These are phyloP conservation scores for Sugiyamaella chiloensis DNA, from an alignment of 805 yeast species.

Conservation along the genomic window DNA sequence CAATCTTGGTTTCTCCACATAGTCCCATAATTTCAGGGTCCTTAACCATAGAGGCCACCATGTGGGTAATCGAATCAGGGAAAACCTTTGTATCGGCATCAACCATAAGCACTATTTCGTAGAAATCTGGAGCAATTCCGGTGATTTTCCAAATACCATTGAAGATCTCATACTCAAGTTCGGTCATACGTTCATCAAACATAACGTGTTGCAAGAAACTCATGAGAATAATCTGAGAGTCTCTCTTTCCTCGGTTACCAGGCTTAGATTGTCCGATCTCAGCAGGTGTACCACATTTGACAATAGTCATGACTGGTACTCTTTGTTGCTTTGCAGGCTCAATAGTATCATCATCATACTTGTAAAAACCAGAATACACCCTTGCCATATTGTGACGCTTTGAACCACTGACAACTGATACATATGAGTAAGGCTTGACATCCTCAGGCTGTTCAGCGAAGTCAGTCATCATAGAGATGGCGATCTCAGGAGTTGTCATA, in stretches of 20 bases:
- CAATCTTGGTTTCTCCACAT: conserved; percentile 92
- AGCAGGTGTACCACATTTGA: conserved; percentile 87
- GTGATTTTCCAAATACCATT: conserved; percentile 70
- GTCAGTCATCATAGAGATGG: conserved; percentile 80
- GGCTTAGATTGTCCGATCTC: conserved; percentile 74
- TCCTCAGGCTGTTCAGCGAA: conserved; percentile 67
- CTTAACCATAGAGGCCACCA: conserved; percentile 83
- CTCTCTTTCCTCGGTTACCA: conserved; percentile 96
- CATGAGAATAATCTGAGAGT: conserved; percentile 89
- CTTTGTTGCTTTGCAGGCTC: conserved; percentile 75
- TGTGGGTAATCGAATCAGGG: conserved; percentile 83
- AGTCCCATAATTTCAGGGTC: conserved; percentile 88
- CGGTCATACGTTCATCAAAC: conserved; percentile 93
- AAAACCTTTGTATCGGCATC: conserved; percentile 91
- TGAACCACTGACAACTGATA: conserved; percentile 90
- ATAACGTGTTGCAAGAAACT: conserved; percentile 82
- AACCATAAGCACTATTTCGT: conserved; percentile 83
- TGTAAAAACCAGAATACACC: conserved; percentile 90
- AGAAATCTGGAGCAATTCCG: conserved; percentile 76
- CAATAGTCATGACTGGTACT: conserved; percentile 71
- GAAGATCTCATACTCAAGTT: conserved; percentile 75
- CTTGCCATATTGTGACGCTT: conserved; percentile 98
- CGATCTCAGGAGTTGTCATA: conserved; percentile 83
- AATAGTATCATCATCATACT: conserved; percentile 71
- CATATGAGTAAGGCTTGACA: conserved; percentile 80